Percentiles rank a stretch among this genome's conserved stretches.
These are phyloP conservation scores for Colletotrichum gigasporum DNA, from an alignment of 2,329 filamentous ascomycete genomes.

Conservation along the genomic window DNA sequence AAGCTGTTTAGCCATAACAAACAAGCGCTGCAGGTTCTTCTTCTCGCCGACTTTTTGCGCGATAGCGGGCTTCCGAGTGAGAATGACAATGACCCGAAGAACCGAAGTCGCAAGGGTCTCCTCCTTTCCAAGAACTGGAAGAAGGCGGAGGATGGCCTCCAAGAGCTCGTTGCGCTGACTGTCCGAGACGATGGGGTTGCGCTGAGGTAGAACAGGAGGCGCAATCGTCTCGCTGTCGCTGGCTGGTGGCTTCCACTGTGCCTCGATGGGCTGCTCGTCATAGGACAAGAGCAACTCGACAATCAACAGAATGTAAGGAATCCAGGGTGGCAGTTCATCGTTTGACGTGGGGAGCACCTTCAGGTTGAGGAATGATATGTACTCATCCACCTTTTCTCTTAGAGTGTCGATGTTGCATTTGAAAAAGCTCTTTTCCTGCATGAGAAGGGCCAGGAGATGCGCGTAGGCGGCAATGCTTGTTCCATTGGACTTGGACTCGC, in stretches of 20 bases:
- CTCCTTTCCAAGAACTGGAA: slow-evolving; percentile 89
- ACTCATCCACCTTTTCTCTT: slow-evolving; percentile 77
- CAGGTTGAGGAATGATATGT: slow-evolving; percentile 83
- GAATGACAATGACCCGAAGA: slow-evolving; percentile 83
- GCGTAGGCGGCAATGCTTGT: slow-evolving; percentile 84
- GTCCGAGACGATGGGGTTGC: slow-evolving; percentile 63
- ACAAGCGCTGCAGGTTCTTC: slow-evolving; percentile 87
- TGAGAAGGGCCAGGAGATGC: slow-evolving; percentile 86
- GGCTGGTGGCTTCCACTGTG: slow-evolving; percentile 72
- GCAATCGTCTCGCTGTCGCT: slow-evolving; percentile 59
- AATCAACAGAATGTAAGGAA: slow-evolving; percentile 88
- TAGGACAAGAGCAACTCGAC: slow-evolving; percentile 91
- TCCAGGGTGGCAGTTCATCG: slow-evolving; percentile 90
- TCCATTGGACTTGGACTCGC: slow-evolving; percentile 71
- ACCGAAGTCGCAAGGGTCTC: slow-evolving; percentile 85
- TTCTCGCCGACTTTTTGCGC: slow-evolving; percentile 85
- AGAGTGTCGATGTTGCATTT: slow-evolving; percentile 77
- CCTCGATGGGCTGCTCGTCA: slow-evolving; percentile 82
- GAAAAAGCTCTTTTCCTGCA: slow-evolving; percentile 87
- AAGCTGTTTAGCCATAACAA: slow-evolving; percentile 95
- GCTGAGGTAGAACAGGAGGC: slow-evolving; percentile 59
- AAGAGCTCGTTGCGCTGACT: slow-evolving; percentile 78
- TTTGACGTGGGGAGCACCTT: slow-evolving; percentile 38
- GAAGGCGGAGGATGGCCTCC: slow-evolving; percentile 79
- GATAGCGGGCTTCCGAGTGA: slow-evolving; percentile 81